phyloP scores from a whole-genome alignment of 306 rosid species.

The Cucurbita moschata region DNA sequence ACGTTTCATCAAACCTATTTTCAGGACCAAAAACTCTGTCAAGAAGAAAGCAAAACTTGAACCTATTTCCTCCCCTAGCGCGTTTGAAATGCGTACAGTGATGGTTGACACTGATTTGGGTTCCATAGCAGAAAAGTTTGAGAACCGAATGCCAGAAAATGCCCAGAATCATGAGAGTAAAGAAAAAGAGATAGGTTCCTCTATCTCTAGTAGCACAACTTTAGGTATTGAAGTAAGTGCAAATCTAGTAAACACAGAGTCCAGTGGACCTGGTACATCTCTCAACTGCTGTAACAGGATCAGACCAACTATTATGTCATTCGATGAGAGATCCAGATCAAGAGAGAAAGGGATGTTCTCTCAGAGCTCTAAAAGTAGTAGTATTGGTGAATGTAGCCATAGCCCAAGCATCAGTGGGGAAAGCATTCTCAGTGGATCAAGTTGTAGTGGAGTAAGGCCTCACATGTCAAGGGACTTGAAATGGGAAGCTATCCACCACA shows the following conservation, averaged over 20 bases:
- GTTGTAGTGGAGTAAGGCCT: conserved; percentile 78
- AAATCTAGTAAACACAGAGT: conserved; percentile 21
- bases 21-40: conserved; percentile 43
- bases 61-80: conserved; percentile 26
- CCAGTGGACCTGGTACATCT: conserved; percentile 32
- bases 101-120: conserved; percentile 24
- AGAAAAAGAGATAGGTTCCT: conserved; percentile 36
- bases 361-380: conserved; percentile 95
- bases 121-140: conserved; percentile 26
- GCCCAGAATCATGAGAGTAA: conserved; percentile 27
- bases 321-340: conserved; percentile 61
- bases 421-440: conserved; percentile 62
- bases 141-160: conserved; percentile 23
- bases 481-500: conserved; percentile 75
- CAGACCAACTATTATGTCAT: conserved; percentile 32
- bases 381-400: conserved; percentile 81
- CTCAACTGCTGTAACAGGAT: conserved; percentile 37
- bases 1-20: conserved; percentile 42
- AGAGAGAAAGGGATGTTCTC: conserved; percentile 82
- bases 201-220: conserved; percentile 27
- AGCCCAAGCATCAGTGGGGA: conserved; percentile 91
- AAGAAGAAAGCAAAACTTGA: conserved; percentile 60
- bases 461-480: conserved; percentile 94
- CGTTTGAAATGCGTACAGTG: conserved; percentile 19
- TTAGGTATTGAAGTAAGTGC: conserved; percentile 45